Evolutionary conservation across 2,329 filamentous ascomycete species (phyloP).

Genomic region (Dothideomycetes sp.): DNA sequence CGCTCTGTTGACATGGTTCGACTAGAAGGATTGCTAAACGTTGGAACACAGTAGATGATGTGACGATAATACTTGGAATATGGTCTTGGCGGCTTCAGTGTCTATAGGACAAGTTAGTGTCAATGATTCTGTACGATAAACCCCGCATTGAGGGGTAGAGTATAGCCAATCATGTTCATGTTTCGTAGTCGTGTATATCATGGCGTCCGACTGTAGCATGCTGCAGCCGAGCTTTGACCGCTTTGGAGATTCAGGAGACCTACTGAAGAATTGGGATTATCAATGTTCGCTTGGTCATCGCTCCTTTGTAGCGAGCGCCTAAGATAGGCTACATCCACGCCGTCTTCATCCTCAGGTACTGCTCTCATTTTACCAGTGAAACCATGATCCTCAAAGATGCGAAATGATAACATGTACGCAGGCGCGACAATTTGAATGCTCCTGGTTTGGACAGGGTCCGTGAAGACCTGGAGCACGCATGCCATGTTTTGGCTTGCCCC

Average conservation of each 20-base stretch:
- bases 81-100: slow-evolving; percentile 46
- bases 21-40: slow-evolving; percentile 79
- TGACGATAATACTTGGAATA: slow-evolving; percentile 74
- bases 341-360: slow-evolving; percentile 67
- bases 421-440: slow-evolving; percentile 74
- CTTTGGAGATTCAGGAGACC: slow-evolving; percentile 3
- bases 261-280: slow-evolving; percentile 15
- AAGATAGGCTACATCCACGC: slow-evolving; percentile 57
- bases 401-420: slow-evolving; percentile 72
- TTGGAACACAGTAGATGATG: slow-evolving; percentile 78
- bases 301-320: slow-evolving; percentile 38
- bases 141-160: too few relatives aligned
- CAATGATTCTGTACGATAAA: too few relatives aligned
- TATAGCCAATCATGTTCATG: too few relatives aligned
- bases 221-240: too few relatives aligned
- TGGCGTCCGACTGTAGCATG: too few relatives aligned
- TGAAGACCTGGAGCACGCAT: slow-evolving; percentile 65
- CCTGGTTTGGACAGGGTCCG: slow-evolving; percentile 64
- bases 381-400: slow-evolving; percentile 75
- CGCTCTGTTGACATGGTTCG: slow-evolving; percentile 65
- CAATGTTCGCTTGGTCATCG: slow-evolving; percentile 41
- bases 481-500: slow-evolving; percentile 78
- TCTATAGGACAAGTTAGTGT: slow-evolving; percentile 27
- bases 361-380: slow-evolving; percentile 55
- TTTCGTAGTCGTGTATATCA: too few relatives aligned